Evolutionary conservation across 768 basidiomycete genomes (phyloP).

Genomic region (Pleurotus giganteus): DNA sequence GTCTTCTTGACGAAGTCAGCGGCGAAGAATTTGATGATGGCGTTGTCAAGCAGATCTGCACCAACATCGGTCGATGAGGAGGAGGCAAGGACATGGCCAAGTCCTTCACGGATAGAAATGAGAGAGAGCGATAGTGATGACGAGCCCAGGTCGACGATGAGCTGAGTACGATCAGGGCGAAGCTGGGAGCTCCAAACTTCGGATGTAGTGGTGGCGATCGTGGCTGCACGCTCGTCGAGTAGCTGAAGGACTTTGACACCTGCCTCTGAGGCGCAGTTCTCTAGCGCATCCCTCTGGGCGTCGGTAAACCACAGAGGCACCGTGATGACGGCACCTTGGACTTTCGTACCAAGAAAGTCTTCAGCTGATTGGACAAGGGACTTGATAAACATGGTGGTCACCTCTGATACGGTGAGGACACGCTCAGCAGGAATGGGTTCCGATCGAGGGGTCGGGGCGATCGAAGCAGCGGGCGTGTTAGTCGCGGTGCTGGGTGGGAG

Average conservation of each 20-base stretch:
- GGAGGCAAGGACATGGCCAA: constrained; percentile 61
- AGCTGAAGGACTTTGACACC: constrained; percentile 85
- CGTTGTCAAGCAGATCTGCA: constrained; percentile 74
- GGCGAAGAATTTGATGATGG: constrained; percentile 87
- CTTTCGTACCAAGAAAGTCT: constrained; percentile 83
- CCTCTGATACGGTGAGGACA: constrained; percentile 79
- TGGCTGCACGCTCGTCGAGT: constrained; percentile 84
- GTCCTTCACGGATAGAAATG: constrained; percentile 73
- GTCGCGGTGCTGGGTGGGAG: constrained; percentile 45
- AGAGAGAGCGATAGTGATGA: constrained; percentile 70
- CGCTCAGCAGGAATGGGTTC: constrained; percentile 68
- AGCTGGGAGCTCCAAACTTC: constrained; percentile 39
- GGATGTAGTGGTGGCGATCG: constrained; percentile 54
- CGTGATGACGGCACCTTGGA: constrained; percentile 81
- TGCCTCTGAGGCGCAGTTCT: constrained; percentile 72
- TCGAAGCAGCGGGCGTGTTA: constrained; percentile 60
- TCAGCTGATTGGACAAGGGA: constrained; percentile 85
- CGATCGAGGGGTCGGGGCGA: constrained; percentile 68
- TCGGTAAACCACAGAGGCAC: constrained; percentile 76
- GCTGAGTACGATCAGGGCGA: constrained; percentile 66
- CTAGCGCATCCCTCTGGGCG: constrained; percentile 66
- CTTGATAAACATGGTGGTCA: constrained; percentile 79
- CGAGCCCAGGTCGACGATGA: constrained; percentile 79
- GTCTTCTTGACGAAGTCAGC: constrained; percentile 98
- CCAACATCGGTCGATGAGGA: constrained; percentile 48